Conservation (phyloP, 352 stramenopile genomes). For the Thraustotheca clavata region DNA sequence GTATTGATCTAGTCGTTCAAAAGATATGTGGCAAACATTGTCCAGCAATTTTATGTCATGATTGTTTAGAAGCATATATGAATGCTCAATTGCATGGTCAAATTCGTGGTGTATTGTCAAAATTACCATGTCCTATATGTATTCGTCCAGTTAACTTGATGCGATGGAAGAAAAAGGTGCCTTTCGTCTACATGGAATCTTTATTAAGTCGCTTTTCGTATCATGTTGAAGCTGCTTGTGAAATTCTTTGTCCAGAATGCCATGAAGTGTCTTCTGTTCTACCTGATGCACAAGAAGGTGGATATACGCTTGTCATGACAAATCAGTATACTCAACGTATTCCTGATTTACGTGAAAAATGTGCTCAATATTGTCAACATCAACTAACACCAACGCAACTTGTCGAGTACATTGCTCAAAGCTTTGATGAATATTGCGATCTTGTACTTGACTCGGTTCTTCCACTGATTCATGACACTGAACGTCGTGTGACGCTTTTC, state of each 20-base stretch:
- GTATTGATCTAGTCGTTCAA: background rate
- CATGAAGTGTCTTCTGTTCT: conserved; percentile 8
- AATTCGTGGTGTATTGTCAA: background rate
- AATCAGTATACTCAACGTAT: background rate
- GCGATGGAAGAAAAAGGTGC: background rate
- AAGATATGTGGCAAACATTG: conserved; percentile 12
- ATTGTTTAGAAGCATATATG: conserved; percentile 9
- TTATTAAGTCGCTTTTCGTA: background rate
- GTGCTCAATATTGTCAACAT: background rate
- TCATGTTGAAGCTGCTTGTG: conserved; percentile 11
- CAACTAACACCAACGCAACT: background rate
- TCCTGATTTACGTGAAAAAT: background rate
- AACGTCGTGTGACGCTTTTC: conserved; percentile 35
- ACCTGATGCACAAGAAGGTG: background rate
- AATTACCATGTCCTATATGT: conserved; percentile 9
- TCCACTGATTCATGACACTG: conserved; percentile 27
- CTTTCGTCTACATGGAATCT: background rate
- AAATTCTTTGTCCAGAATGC: conserved; percentile 16
- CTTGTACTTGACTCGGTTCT: conserved; percentile 14
- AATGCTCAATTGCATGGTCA: background rate
- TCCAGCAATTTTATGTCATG: conserved; percentile 9
- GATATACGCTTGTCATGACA: background rate
- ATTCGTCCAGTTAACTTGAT: conserved; percentile 5
- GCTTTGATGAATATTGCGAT: background rate
- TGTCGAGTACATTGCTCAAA: background rate